Percentiles rank a stretch among this genome's conserved stretches.
phyloP scores from a whole-genome alignment of 768 basidiomycete genomes.

The Omphalotus guepiniiformis region DNA sequence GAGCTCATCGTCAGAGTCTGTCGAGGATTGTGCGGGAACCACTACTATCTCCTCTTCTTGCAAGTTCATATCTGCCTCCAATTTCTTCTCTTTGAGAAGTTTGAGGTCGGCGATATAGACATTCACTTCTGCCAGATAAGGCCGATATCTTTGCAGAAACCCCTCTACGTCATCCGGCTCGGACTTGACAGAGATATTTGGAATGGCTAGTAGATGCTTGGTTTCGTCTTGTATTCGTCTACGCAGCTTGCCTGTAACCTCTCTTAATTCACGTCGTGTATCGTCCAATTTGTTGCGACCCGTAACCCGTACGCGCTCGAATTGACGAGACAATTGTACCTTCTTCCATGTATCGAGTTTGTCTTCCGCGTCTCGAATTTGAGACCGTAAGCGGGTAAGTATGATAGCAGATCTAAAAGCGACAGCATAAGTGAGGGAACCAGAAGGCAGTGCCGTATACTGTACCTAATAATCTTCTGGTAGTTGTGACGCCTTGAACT shows the following conservation, averaged over 20 bases:
- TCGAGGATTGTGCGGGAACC: background rate
- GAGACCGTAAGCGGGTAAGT: too few relatives aligned
- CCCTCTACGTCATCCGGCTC: too few relatives aligned
- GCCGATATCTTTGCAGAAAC: background rate
- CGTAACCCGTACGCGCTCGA: constrained; percentile 7
- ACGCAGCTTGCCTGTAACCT: background rate
- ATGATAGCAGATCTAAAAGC: too few relatives aligned
- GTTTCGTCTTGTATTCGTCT: constrained; percentile 2
- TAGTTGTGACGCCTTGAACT: too few relatives aligned
- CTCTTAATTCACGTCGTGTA: constrained; percentile 1
- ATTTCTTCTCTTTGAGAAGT: background rate
- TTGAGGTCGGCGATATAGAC: constrained; percentile 4
- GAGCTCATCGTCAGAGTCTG: background rate
- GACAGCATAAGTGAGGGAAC: too few relatives aligned
- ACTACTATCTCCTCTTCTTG: background rate
- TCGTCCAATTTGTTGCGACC: constrained; percentile 6
- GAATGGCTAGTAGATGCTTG: constrained; percentile 1
- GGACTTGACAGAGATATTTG: constrained; percentile 10
- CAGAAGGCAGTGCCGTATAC: too few relatives aligned
- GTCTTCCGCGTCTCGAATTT: too few relatives aligned
- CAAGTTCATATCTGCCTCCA: background rate
- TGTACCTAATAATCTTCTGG: too few relatives aligned
- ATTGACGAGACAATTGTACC: constrained; percentile 12
- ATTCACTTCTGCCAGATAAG: background rate
- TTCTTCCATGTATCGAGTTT: constrained; percentile 9